phyloP scores from a whole-genome alignment of 148 eudicot genomes.

The Nepenthes gracilis region DNA sequence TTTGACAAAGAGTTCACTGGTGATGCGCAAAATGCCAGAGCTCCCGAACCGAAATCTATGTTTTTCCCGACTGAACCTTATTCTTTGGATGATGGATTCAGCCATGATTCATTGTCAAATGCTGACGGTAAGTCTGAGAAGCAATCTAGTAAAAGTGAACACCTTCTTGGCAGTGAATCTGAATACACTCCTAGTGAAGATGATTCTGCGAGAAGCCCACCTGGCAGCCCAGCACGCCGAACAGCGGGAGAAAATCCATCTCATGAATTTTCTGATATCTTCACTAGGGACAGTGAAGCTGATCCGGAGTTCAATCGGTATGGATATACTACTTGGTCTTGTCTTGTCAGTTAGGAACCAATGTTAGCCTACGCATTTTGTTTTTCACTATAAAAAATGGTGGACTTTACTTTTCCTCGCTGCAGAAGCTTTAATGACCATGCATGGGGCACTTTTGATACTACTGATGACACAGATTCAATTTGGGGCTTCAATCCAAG shows the following conservation, averaged over 20 bases:
- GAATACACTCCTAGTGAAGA: slow-evolving; percentile 64
- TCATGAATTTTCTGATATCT: slow-evolving; percentile 48
- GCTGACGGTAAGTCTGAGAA: slow-evolving; percentile 42
- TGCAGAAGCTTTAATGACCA: slow-evolving; percentile 76
- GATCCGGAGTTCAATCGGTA: slow-evolving; percentile 70
- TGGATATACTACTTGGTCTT: slow-evolving; percentile 5
- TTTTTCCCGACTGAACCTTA: slow-evolving; percentile 34
- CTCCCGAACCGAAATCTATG: slow-evolving; percentile 33
- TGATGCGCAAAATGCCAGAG: slow-evolving; percentile 22
- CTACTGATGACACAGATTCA: slow-evolving; percentile 82
- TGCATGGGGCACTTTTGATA: slow-evolving; percentile 78
- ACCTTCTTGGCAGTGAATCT: slow-evolving; percentile 50
- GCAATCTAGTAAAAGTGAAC: slow-evolving; percentile 29
- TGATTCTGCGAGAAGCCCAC: slow-evolving; percentile 71
- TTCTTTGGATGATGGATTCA: slow-evolving; percentile 37
- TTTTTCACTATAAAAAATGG: background rate
- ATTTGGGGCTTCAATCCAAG: slow-evolving; percentile 73
- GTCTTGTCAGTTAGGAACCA: background rate
- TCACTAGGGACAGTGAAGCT: slow-evolving; percentile 60
- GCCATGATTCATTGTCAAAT: slow-evolving; percentile 51
- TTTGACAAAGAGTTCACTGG: slow-evolving; percentile 40
- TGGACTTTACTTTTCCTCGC: slow-evolving; percentile 5
- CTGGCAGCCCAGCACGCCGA: slow-evolving; percentile 55
- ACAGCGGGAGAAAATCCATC: slow-evolving; percentile 40
- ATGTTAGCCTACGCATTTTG: background rate